A percentile compares a stretch with the other conserved stretches of the same genome.
Evolutionary conservation across 1,284 basidiomycete species (phyloP).

Genomic region (Termitomyces sp.): DNA sequence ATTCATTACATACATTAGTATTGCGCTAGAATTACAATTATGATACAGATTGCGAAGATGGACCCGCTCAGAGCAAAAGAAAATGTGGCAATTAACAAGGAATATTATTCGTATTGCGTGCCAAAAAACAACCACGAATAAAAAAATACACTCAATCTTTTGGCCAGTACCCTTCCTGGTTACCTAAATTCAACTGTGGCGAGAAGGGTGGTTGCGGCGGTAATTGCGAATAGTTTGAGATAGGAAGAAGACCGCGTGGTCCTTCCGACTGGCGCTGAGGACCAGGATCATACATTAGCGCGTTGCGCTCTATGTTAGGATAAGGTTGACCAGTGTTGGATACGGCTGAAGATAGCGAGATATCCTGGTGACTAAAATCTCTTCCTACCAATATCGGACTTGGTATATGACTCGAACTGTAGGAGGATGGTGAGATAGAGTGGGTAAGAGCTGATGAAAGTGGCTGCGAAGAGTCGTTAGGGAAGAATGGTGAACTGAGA

Average conservation of each 20-base stretch:
- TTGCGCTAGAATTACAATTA: slow-evolving; percentile 11
- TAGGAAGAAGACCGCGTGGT: slow-evolving; percentile 10
- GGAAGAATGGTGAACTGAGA: slow-evolving; percentile 19
- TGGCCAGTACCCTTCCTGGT: slow-evolving; percentile 18
- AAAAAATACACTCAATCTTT: slow-evolving; percentile 8
- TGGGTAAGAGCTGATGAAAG: slow-evolving; percentile 7
- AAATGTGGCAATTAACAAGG: slow-evolving; percentile 10
- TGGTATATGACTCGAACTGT: slow-evolving; percentile 6
- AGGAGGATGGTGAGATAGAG: slow-evolving; percentile 12
- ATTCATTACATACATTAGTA: slow-evolving; percentile 4
- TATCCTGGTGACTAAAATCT: slow-evolving; percentile 15
- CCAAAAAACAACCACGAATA: background rate
- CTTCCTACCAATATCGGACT: slow-evolving; percentile 5
- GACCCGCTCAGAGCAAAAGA: slow-evolving; percentile 3
- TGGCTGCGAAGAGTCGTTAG: slow-evolving; percentile 4
- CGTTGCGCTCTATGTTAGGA: slow-evolving; percentile 7
- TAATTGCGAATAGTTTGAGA: slow-evolving; percentile 25
- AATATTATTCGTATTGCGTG: background rate
- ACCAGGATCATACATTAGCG: slow-evolving; percentile 3
- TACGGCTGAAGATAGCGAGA: slow-evolving; percentile 10
- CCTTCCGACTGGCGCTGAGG: slow-evolving; percentile 1
- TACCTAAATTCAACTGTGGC: slow-evolving; percentile 3
- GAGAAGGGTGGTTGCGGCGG: slow-evolving; percentile 14
- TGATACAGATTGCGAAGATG: slow-evolving; percentile 9
- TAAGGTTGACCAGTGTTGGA: slow-evolving; percentile 12